A percentile compares a stretch with the other conserved stretches of the same genome.
phyloP scores from a whole-genome alignment of 208 protist genomes.

The Trypanosoma cruzi region DNA sequence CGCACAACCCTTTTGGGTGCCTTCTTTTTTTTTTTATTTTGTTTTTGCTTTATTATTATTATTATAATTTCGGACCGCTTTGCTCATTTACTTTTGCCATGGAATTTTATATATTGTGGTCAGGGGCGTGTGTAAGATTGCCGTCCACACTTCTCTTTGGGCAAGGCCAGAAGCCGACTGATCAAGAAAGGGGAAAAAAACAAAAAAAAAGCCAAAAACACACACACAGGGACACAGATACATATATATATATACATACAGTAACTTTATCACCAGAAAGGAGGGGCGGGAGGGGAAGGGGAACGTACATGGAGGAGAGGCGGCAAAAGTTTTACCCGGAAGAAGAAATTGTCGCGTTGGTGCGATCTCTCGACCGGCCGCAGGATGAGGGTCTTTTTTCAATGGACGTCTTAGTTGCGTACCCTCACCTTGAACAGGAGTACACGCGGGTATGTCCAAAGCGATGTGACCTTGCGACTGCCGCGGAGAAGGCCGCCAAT shows the following conservation, averaged over 20 bases:
- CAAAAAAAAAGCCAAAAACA: not conserved
- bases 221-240: no score
- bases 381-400: slow-evolving; percentile 82
- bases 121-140: no score
- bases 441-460: slow-evolving; percentile 78
- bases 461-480: slow-evolving; percentile 78
- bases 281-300: slow-evolving; percentile 2
- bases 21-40: no score
- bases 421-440: slow-evolving; percentile 70
- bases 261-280: not conserved
- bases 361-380: slow-evolving; percentile 68
- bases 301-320: slow-evolving; percentile 5
- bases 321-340: slow-evolving; percentile 40
- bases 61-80: no score
- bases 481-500: slow-evolving; percentile 52
- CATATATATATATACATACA: not conserved
- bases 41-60: no score
- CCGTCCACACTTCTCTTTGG: no score
- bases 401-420: slow-evolving; percentile 68
- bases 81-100: no score
- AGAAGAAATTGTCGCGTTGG: slow-evolving; percentile 60
- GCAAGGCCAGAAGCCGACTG: no score
- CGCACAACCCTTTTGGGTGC: no score
- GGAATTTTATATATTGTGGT: no score
- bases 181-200: no score